A percentile compares a stretch with the other conserved stretches of the same genome.
Conservation (phyloP, 495 filamentous ascomycete species). For the Friedmanniomyces endolithicus region DNA sequence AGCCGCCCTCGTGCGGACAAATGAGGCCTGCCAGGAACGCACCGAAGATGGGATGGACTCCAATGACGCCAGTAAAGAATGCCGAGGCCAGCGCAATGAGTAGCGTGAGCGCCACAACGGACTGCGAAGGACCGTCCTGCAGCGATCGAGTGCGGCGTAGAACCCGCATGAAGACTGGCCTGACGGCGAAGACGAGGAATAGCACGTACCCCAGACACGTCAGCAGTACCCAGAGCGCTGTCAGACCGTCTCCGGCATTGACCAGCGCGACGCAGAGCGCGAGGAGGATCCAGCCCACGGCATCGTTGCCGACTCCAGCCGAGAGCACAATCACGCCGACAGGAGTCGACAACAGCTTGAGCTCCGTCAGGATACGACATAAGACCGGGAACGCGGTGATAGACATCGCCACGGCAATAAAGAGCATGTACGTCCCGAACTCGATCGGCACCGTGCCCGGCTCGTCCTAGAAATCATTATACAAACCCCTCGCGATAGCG, state of each 20-base stretch:
- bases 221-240: slow-evolving; percentile 78
- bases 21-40: slow-evolving; percentile 81
- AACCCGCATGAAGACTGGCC: slow-evolving; percentile 65
- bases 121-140: slow-evolving; percentile 82
- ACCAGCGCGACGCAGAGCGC: slow-evolving; percentile 90
- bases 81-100: slow-evolving; percentile 66
- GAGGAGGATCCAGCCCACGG: slow-evolving; percentile 87
- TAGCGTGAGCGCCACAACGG: slow-evolving; percentile 70
- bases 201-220: slow-evolving; percentile 63
- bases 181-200: slow-evolving; percentile 62
- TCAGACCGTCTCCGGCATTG: slow-evolving; percentile 72
- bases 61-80: slow-evolving; percentile 95
- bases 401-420: slow-evolving; percentile 86
- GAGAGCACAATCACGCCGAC: slow-evolving; percentile 88
- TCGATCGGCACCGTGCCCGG: slow-evolving; percentile 46
- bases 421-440: slow-evolving; percentile 79
- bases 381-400: slow-evolving; percentile 96
- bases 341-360: slow-evolving; percentile 71
- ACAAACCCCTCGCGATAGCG: slow-evolving; percentile 78
- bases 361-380: slow-evolving; percentile 84
- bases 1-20: slow-evolving; percentile 87
- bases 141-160: slow-evolving; percentile 63
- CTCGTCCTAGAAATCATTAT: slow-evolving; percentile 62
- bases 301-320: slow-evolving; percentile 91
- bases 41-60: slow-evolving; percentile 83